These are phyloP conservation scores for Mycena olivaceomarginata DNA, from an alignment of 768 basidiomycete species.

Conservation along the genomic window DNA sequence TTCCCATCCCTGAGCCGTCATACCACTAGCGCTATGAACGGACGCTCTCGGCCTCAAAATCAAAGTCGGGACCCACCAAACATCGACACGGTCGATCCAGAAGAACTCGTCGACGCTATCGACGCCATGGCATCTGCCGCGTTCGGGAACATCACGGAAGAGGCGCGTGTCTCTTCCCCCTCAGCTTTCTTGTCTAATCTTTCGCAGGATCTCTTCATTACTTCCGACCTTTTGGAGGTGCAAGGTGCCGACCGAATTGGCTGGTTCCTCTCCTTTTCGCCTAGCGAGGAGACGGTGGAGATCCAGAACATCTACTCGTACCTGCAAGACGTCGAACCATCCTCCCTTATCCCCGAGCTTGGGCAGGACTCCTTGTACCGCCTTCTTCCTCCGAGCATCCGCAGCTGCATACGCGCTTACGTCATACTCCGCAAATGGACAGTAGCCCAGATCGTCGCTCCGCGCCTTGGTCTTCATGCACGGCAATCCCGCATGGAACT, in stretches of 20 bases:
- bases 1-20: conserved; percentile 50
- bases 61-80: conserved; percentile 73
- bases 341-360: conserved; percentile 82
- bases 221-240: conserved; percentile 87
- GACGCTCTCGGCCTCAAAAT: conserved; percentile 56
- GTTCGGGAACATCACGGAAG: conserved; percentile 85
- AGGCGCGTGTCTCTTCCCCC: conserved; percentile 65
- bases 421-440: conserved; percentile 88
- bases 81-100: conserved; percentile 77
- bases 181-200: conserved; percentile 17
- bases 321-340: conserved; percentile 83
- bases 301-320: conserved; percentile 88
- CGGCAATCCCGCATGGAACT: conserved; percentile 86
- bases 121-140: conserved; percentile 87
- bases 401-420: conserved; percentile 87
- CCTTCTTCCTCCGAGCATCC: conserved; percentile 83
- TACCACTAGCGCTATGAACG: conserved; percentile 43
- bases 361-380: conserved; percentile 84
- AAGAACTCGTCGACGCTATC: conserved; percentile 85
- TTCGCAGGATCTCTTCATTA: conserved; percentile 83
- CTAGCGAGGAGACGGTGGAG: conserved; percentile 79
- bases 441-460: conserved; percentile 79
- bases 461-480: conserved; percentile 75
- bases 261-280: conserved; percentile 76
- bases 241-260: conserved; percentile 88